Conservation (phyloP, 2,329 filamentous ascomycete species). For the Fusarium avenaceum region DNA sequence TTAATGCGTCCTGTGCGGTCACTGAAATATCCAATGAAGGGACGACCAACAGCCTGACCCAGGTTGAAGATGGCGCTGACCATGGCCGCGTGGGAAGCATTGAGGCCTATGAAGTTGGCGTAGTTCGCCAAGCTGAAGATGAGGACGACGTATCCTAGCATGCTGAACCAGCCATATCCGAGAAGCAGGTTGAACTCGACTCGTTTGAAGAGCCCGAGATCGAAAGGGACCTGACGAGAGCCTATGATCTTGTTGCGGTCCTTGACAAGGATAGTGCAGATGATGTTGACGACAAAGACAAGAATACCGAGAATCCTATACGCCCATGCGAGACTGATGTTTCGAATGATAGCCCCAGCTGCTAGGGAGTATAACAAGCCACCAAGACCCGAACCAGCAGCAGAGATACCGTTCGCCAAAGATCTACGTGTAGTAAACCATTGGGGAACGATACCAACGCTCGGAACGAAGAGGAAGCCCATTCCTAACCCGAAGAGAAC, state of each 20-base stretch:
- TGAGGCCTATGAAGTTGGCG: conserved; percentile 75
- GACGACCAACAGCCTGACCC: conserved; percentile 76
- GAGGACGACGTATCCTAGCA: conserved; percentile 82
- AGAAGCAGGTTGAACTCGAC: conserved; percentile 75
- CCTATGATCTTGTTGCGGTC: conserved; percentile 81
- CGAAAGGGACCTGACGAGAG: conserved; percentile 75
- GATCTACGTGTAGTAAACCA: conserved; percentile 79
- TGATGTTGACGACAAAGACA: conserved; percentile 72
- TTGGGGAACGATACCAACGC: conserved; percentile 76
- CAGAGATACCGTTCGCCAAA: conserved; percentile 76
- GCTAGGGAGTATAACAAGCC: conserved; percentile 78
- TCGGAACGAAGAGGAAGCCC: conserved; percentile 80
- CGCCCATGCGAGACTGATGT: conserved; percentile 74
- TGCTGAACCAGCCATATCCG: conserved; percentile 76
- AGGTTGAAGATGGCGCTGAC: conserved; percentile 80
- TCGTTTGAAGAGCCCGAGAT: conserved; percentile 71
- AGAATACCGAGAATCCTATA: conserved; percentile 76
- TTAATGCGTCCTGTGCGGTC: conserved; percentile 80
- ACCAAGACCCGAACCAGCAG: conserved; percentile 81
- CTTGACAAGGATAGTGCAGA: conserved; percentile 72
- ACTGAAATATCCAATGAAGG: conserved; percentile 78
- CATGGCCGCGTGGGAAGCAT: conserved; percentile 75
- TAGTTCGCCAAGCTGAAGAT: conserved; percentile 83
- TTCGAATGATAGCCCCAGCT: conserved; percentile 75
- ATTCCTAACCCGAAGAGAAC: conserved; percentile 83